phyloP scores from a whole-genome alignment of 1,139 yeast species.

The Hansenula lynferdii region DNA sequence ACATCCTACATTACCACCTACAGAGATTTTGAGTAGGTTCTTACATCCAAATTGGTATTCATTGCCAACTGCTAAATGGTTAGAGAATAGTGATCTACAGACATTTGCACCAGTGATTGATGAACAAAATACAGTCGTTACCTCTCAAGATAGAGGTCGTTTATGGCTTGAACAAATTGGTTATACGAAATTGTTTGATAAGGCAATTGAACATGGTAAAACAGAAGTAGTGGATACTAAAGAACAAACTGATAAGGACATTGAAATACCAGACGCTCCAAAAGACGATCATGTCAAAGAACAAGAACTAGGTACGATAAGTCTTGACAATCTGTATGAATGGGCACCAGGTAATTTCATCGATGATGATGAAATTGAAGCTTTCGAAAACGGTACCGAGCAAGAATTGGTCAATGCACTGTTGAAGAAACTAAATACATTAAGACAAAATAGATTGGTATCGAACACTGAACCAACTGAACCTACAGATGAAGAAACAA shows the following conservation, averaged over 20 bases:
- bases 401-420: constrained; percentile 53
- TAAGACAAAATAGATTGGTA: constrained; percentile 56
- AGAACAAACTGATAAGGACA: constrained; percentile 8
- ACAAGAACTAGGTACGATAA: constrained; percentile 29
- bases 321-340: constrained; percentile 41
- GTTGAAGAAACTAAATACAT: constrained; percentile 51
- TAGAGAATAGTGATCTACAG: constrained; percentile 56
- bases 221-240: constrained; percentile 6
- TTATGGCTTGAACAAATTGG: constrained; percentile 83
- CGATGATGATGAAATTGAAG: constrained; percentile 48
- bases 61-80: constrained; percentile 79
- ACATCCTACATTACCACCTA: constrained; percentile 58
- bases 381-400: constrained; percentile 39
- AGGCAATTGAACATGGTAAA: constrained; percentile 15
- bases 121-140: constrained; percentile 63
- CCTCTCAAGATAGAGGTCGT: constrained; percentile 56
- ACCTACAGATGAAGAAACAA: constrained; percentile 42
- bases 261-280: constrained; percentile 5
- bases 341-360: constrained; percentile 53
- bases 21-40: constrained; percentile 65
- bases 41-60: constrained; percentile 88
- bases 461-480: constrained; percentile 31
- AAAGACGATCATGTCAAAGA: constrained; percentile 8
- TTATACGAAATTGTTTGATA: constrained; percentile 40
- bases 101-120: constrained; percentile 81